Conservation (phyloP, 805 yeast species). For the Candida michaelii region DNA sequence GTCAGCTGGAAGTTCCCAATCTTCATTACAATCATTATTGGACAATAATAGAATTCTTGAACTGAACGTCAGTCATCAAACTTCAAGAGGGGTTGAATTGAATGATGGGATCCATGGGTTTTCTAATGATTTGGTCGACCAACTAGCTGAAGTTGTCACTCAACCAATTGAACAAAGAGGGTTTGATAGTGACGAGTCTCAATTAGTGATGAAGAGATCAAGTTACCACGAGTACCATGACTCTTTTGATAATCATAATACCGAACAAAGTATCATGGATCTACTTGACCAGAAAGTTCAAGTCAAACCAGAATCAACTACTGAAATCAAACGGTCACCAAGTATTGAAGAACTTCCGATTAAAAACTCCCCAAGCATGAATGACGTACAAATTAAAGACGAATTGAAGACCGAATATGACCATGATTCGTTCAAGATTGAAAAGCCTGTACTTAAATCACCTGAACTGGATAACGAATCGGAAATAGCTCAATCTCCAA, state of each 20-base stretch:
- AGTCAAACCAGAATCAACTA: not conserved
- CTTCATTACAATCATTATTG: constrained; percentile 36
- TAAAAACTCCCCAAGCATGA: constrained; percentile 6
- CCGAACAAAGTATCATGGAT: constrained; percentile 42
- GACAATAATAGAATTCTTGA: constrained; percentile 30
- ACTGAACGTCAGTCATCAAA: constrained; percentile 16
- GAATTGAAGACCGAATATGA: too few relatives aligned
- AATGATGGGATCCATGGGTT: constrained; percentile 46
- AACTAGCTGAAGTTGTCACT: constrained; percentile 16
- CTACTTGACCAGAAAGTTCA: constrained; percentile 19
- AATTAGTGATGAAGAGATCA: constrained; percentile 13
- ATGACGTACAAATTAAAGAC: not conserved
- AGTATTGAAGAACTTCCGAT: not conserved
- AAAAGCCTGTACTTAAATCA: constrained; percentile 6
- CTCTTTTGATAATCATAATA: constrained; percentile 33
- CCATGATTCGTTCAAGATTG: too few relatives aligned
- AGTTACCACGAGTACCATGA: constrained; percentile 19
- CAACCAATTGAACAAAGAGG: not conserved
- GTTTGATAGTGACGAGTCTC: constrained; percentile 14
- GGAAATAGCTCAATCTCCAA: not conserved
- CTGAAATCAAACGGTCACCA: not conserved
- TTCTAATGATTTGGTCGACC: constrained; percentile 35
- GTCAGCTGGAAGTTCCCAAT: constrained; percentile 40
- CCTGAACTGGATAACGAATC: constrained; percentile 4
- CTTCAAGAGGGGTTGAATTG: constrained; percentile 30